These are phyloP conservation scores for Schizosaccharomyces japonicus DNA, from an alignment of 805 yeast genomes.

Conservation along the genomic window DNA sequence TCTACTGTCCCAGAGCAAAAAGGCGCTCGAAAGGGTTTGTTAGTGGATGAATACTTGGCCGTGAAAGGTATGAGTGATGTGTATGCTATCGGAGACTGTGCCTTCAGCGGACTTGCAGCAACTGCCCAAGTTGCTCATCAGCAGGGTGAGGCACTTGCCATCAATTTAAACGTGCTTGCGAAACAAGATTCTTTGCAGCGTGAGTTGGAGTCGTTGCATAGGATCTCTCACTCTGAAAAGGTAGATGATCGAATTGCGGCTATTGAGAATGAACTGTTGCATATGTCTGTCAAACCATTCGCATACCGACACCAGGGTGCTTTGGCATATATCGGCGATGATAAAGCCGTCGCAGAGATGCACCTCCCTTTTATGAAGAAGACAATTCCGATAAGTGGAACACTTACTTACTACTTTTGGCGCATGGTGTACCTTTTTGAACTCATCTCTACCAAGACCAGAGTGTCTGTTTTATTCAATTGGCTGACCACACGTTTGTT, in stretches of 20 bases:
- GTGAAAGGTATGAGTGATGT: constrained; percentile 49
- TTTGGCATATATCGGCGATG: constrained; percentile 75
- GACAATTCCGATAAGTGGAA: constrained; percentile 51
- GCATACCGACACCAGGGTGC: constrained; percentile 77
- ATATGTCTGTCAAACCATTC: constrained; percentile 24
- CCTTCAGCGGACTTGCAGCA: constrained; percentile 38
- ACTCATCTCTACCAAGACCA: constrained; percentile 77
- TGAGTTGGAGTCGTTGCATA: neutral
- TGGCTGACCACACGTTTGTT: constrained; percentile 73
- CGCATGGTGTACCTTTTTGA: constrained; percentile 78
- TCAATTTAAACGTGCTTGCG: constrained; percentile 31
- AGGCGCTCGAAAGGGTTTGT: constrained; percentile 44
- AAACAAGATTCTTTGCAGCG: constrained; percentile 9
- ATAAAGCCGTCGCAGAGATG: constrained; percentile 81
- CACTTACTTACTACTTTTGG: constrained; percentile 80
- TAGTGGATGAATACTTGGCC: constrained; percentile 49
- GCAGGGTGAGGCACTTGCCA: constrained; percentile 44
- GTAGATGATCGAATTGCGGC: neutral
- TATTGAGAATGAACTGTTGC: neutral
- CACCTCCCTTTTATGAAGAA: neutral
- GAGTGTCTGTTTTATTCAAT: constrained; percentile 61
- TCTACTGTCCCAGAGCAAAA: constrained; percentile 25
- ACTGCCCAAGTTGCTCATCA: constrained; percentile 55
- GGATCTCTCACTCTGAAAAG: neutral
- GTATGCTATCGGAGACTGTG: constrained; percentile 50